Evolutionary conservation across 345 rosid species (phyloP), one percentile per base, ranked within the genome.

Genomic region (Bretschneidera sinensis): DNA sequence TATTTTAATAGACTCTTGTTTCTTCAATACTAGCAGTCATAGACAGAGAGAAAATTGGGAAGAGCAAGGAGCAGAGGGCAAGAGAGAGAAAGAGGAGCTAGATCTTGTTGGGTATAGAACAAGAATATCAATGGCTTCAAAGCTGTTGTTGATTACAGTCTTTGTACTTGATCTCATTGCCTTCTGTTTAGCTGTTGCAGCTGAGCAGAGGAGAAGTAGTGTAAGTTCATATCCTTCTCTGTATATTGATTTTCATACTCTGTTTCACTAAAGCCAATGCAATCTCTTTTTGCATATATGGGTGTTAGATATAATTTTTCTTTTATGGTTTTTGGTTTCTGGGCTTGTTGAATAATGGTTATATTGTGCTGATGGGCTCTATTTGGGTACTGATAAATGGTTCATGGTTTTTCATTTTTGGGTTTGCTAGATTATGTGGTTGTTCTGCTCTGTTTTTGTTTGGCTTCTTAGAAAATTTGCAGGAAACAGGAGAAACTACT

Each of bases 131-230:
- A 94, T 94, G 99, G 95, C 97, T 17, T 89, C 95, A 17, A 92
- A 89, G 79, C 79, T 85, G 50, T 53, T 92, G 34, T 60, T 92
- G 63, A 77, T 89, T 43, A 48, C 66, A 0, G 95, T 90, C 62
- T 80, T 84, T 79, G 28, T 92, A 51, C 63, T 87, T 16, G 90
- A 92, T 71, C 83, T 92, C 78, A 76, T 92, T 74, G 99, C 99
- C 61, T 89, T 92, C 51, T 88, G 87, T n/a, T 74, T 92, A 59
- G 97, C 97, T 64, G 81, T 87, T 53, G 99, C 94, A 43, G 97
- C 97, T 57, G 99, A 92, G 79, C 99, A 87, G 74, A 85, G 97
- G 66, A 81, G 97, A 80, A 92, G 91, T 79, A 85, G 84, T 54
- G 99, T 92, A 52, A 87, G 96, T 74, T 22, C 23, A 9, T 43